Evolutionary conservation across 208 protist species (phyloP), one percentile per base, ranked within the genome.

Genomic region (Trypanosoma congolense): DNA sequence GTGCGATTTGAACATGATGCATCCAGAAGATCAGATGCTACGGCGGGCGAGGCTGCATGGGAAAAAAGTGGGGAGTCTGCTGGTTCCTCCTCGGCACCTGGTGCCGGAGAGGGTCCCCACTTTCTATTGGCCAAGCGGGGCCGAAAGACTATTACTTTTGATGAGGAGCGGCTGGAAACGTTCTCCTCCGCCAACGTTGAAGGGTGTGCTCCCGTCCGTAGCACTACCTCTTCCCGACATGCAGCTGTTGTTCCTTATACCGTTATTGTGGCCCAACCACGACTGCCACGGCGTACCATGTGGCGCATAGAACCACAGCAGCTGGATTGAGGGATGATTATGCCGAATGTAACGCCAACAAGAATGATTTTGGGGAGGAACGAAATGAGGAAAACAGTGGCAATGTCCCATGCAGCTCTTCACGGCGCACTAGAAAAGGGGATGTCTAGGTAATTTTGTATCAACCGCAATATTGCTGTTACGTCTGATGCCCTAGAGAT

Each of bases 81-180:
- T n/a, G n/a, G n/a, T n/a, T n/a, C n/a, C n/a, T n/a, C 8, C 2
- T 9, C 21, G 21, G 31, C 12, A 3, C 21, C 19, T 12, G 25
- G 24, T 8, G 28, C 24, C 42, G 21, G 5, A 5, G 4, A 42
- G 14, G 0, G 0, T 28, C 2, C 6, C 9, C 8, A 26, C 6
- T 31, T 24, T 9, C 10, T 16, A 33, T 12, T n/a, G 4, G 36
- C 12, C 0, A 41, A 31, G 54, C 36, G 48, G 40, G 35, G 16
- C 16, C 49, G 61, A 50, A 68, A 61, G 30, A 16, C 43, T 29
- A 18, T 68, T 36, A 68, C 61, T 16, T 68, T 68, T 31, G 53
- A 53, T 24, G 61, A 56, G 1, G 47, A 16, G 1, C 53, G 43
- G n/a, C 31, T 68, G 18, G 61, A 61, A 40, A 54, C 46, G 24